Evolutionary conservation across 2,329 filamentous ascomycete genomes (phyloP), one percentile per base, ranked within the genome.

Genomic region (Chaetoscypha palmicola): DNA sequence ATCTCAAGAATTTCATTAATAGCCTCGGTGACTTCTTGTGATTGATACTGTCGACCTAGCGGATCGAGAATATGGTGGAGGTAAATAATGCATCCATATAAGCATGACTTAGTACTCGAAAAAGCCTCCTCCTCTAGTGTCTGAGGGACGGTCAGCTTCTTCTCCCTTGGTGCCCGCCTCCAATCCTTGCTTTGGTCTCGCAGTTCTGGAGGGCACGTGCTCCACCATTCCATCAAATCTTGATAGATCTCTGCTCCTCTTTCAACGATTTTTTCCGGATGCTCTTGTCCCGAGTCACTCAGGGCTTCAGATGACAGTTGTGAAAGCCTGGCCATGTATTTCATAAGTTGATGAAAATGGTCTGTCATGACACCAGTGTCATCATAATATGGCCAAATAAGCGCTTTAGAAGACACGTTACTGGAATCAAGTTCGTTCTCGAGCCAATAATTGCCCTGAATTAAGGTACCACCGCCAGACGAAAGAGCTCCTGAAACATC

Each of bases 391-490:
- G 58, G 58, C 57, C 57, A 61, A 11, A 23, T 31, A 8, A 28
- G 17, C 16, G 31, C 31, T 19, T 31, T 44, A 11, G 33, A 20
- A 19, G 46, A 19, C 36, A 42, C 38, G 19, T 36, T 19, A n/a
- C 8, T 30, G 12, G 24, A n/a, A 30, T 35, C 43, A 17, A 37
- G 38, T 2, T 31, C 48, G 35, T 55, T 47, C 19, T 56, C 56
- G 12, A 61, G 35, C 58, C 58, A 61, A 30, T 61, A 61, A 26
- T 58, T 56, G 5, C 58, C 58, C 46, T 54, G 47, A 4, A 61
- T 28, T 12, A 61, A 49, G 8, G 58, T 53, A 11, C 55, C 56
- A n/a, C 44, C 47, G 5, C 57, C 52, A 11, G 56, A 53, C 24
- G 46, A 56, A 1, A 61, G 39, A 5, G 56, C 56, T 2, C 57